Evolutionary conservation across 495 filamentous ascomycete species (phyloP), one percentile per base, ranked within the genome.

Genomic region (Aspergillus panamensis): DNA sequence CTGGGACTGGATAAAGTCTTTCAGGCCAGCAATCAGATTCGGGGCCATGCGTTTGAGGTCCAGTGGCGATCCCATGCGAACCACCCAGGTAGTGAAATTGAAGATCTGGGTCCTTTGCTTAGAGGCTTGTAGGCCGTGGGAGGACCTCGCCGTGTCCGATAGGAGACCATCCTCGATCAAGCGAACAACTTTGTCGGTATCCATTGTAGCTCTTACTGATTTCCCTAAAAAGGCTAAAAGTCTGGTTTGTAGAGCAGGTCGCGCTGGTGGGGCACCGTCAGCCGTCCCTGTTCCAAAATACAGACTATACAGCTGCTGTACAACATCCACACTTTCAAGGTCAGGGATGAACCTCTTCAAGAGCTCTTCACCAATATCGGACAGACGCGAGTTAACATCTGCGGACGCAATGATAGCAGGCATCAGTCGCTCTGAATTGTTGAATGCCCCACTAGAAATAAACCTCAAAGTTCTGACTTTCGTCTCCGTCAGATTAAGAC

Each of bases 101-200:
- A 97, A 92, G n/a, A 95, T 82, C 25, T 92, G 90, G 47, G 86
- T 84, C 55, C 90, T 82, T 13, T 97, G 74, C 64, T 89, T 90
- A 9, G 82, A 79, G 6, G 81, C 82, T 67, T 91, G 88, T n/a
- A 89, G 71, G 1, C 87, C 87, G 51, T 81, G 75, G 21, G 80
- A 69, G 53, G 79, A 73, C 35, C 76, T 74, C 54, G 72, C 82
- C 64, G 64, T 55, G 20, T 73, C 72, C 25, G 74, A 73, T 56
- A 78, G 65, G 72, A 89, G 69, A 68, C 87, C 75, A 70, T 84
- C 80, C 59, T 87, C 84, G 37, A 96, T 87, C 14, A 92, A 80
- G 31, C 75, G 78, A 53, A 87, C 75, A 21, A 94, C 84, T 48
- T 86, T 69, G 9, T 78, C 60, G 3, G 85, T 81, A 65, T 89